Conservation (phyloP, 1,284 basidiomycete species). For the Tilletia indica region DNA sequence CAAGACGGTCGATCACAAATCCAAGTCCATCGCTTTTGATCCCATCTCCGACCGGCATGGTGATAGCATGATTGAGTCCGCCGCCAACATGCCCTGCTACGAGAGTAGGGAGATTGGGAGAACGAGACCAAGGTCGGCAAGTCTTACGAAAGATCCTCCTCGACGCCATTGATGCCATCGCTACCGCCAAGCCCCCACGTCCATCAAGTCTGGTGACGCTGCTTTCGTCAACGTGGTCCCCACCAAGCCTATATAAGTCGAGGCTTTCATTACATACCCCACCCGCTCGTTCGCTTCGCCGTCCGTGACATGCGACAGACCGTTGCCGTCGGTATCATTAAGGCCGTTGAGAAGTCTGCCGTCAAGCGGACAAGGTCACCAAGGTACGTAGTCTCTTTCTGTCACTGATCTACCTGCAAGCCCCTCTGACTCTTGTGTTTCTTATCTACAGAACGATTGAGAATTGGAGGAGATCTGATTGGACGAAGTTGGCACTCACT, state of each 20-base stretch:
- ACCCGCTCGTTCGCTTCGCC: slow-evolving; percentile 98
- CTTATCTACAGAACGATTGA: no score
- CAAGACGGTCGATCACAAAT: slow-evolving; percentile 99
- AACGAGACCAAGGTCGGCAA: slow-evolving; percentile 80
- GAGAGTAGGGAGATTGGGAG: slow-evolving; percentile 81
- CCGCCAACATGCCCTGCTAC: slow-evolving; percentile 79
- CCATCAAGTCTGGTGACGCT: slow-evolving; percentile 66
- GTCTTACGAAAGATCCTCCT: slow-evolving; percentile 96
- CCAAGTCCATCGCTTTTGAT: slow-evolving; percentile 95
- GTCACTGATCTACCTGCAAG: no score
- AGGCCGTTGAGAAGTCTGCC: slow-evolving; percentile 56
- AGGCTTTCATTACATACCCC: slow-evolving; percentile 96
- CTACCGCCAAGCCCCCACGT: slow-evolving; percentile 99
- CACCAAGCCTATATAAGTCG: slow-evolving; percentile 96
- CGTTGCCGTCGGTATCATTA: slow-evolving; percentile 88
- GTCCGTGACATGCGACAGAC: no score
- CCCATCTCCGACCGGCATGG: slow-evolving; percentile 99
- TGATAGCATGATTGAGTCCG: slow-evolving; percentile 97
- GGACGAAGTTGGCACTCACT: no score
- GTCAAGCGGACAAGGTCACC: slow-evolving; percentile 66
- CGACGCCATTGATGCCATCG: slow-evolving; percentile 99
- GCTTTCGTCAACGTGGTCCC: slow-evolving; percentile 98
- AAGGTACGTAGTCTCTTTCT: no score
- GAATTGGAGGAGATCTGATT: no score
- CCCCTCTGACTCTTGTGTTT: no score